phyloP scores from a whole-genome alignment of 148 eudicot genomes.

The Rhododendron henanense region DNA sequence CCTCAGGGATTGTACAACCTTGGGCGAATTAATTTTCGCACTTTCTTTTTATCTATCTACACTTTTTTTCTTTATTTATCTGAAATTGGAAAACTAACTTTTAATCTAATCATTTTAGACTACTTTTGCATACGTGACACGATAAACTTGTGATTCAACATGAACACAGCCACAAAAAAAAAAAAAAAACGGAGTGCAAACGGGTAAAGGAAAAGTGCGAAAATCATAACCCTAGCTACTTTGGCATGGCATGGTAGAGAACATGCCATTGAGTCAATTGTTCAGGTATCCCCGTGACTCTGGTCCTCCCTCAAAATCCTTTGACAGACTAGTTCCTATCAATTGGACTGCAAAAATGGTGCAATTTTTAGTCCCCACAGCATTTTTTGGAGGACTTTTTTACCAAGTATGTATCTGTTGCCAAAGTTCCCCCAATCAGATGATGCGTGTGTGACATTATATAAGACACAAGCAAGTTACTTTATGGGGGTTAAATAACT shows the following conservation, averaged over 20 bases:
- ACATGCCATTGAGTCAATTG: background rate
- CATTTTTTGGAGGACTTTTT: background rate
- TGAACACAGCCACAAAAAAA: background rate
- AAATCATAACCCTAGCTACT: background rate
- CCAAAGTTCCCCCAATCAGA: background rate
- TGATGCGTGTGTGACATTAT: background rate
- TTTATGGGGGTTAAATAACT: background rate
- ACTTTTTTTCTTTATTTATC: background rate
- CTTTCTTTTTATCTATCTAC: background rate
- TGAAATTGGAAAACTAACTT: background rate
- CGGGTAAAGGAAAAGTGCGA: background rate
- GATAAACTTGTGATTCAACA: background rate
- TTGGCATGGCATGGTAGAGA: background rate
- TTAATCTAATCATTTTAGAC: background rate
- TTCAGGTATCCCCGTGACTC: constrained; percentile 3
- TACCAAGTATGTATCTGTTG: background rate
- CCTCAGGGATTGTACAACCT: background rate
- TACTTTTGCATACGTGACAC: background rate
- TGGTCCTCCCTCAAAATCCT: background rate
- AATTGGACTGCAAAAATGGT: background rate
- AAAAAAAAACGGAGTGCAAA: background rate
- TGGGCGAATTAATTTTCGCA: background rate
- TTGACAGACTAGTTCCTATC: background rate
- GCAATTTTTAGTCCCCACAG: constrained; percentile 7
- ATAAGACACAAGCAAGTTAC: background rate